These are phyloP conservation scores for Lepiota brunneoincarnata DNA, from an alignment of 768 basidiomycete species.

Conservation along the genomic window DNA sequence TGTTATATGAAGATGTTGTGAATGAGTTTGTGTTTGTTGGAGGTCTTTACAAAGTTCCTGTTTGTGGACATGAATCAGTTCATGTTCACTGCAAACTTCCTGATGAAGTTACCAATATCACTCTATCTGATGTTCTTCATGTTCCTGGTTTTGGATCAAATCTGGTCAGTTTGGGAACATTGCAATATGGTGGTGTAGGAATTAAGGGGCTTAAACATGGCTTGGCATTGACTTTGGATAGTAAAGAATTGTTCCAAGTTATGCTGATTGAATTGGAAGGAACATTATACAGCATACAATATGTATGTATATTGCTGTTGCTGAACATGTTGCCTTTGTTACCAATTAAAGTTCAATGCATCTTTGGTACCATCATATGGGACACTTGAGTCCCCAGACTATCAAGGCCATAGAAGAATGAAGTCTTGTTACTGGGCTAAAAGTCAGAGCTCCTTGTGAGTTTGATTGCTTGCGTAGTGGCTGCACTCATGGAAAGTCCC, in stretches of 20 bases:
- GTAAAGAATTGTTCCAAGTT: background rate
- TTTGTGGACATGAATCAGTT: constrained; percentile 13
- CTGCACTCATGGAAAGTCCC: constrained; percentile 23
- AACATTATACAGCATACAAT: constrained; percentile 3
- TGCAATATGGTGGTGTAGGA: constrained; percentile 10
- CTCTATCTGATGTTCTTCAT: constrained; percentile 14
- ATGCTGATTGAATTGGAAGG: background rate
- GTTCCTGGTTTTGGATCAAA: constrained; percentile 18
- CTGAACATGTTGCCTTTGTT: background rate
- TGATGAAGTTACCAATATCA: constrained; percentile 3
- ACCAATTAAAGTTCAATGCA: constrained; percentile 2
- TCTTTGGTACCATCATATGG: constrained; percentile 23
- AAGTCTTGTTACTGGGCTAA: constrained; percentile 23
- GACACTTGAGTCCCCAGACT: constrained; percentile 18
- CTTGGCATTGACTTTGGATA: background rate
- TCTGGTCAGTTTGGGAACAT: constrained; percentile 16
- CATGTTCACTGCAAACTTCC: constrained; percentile 7
- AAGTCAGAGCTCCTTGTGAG: constrained; percentile 12
- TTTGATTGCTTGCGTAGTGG: constrained; percentile 5
- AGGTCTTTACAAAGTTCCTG: constrained; percentile 11
- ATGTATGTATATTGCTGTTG: too few species aligned
- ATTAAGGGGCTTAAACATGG: constrained; percentile 1
- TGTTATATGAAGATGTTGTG: background rate
- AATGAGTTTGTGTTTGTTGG: constrained; percentile 16
- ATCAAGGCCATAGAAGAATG: constrained; percentile 19